Base-by-base conservation (phyloP, 257 asterid genomes). In the Gynochthodes officinalis region DNA sequence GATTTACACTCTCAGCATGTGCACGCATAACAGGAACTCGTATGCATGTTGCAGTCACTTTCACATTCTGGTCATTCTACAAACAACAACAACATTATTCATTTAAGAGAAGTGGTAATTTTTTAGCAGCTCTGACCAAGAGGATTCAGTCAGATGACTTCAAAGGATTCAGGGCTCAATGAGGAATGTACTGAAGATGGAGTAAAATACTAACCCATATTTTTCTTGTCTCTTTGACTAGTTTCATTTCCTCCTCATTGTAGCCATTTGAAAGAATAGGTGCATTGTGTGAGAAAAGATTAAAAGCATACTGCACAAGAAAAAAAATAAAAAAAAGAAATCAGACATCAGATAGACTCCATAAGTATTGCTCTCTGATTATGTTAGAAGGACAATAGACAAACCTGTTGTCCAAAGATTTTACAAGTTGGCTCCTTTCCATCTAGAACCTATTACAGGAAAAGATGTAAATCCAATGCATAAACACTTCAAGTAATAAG, bases 1-100 rank as follows among this genome's bases (percentile, higher is more conserved):
- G 96, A 85, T 93, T 93, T 69, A 93, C 86, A 64, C 97, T 89
- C 89, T 93, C 97, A 60, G 98, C 98, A 84, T 93, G 98, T 46
- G 98, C 98, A 77, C 97, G 98, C 98, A 93, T 88, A 76, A 93
- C 97, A 27, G 98, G 97, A 52, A 93, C 97, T 84, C 98, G 84
- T 74, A 91, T 93, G 76, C 98, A 93, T 49, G 98, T 93, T 58
- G 98, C 98, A 40, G 97, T 90, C 57, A 93, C 98, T 80, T 89
- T 93, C 66, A 93, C 91, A 72, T 73, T 73, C 78, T 58, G 80
- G 83, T 86, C 78, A 77, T 83, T 89, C 98, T 93, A 83, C 76
- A 85, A 70, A 32, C 28, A 62, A 39, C 39, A 52, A 52, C 46
- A 64, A 39, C 16, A 37, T 14, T 27, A 50, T 50, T 63, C 25